phyloP scores from a whole-genome alignment of 1,284 basidiomycete genomes.

The Moesziomyces globuligerus region DNA sequence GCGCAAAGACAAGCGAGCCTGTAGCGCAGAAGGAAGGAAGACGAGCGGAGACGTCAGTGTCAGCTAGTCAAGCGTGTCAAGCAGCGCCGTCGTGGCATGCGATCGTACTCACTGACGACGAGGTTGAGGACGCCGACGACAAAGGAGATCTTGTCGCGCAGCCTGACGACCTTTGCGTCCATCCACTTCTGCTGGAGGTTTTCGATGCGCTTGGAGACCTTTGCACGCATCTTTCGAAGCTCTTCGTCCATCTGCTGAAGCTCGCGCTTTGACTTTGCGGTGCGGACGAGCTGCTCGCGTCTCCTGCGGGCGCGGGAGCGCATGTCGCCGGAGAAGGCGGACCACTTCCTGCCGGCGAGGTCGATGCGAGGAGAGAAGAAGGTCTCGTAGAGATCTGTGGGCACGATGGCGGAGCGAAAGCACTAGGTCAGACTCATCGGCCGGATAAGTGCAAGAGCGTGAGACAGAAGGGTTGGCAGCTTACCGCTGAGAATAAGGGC shows the following conservation, averaged over 20 bases:
- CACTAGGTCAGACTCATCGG: too few relatives aligned
- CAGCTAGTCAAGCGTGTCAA: too few relatives aligned
- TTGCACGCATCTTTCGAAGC: conserved; percentile 79
- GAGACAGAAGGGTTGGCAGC: background rate
- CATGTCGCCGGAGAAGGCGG: conserved; percentile 83
- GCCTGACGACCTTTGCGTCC: conserved; percentile 85
- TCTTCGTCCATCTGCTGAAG: conserved; percentile 80
- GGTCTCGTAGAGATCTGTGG: conserved; percentile 73
- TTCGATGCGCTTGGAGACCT: conserved; percentile 79
- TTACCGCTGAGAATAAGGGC: conserved; percentile 27
- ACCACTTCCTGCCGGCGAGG: conserved; percentile 83
- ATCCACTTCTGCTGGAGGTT: conserved; percentile 80
- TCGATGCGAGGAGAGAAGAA: conserved; percentile 90
- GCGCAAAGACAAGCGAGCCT: conserved; percentile 80
- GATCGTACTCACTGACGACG: conserved; percentile 22
- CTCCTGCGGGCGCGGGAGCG: conserved; percentile 74
- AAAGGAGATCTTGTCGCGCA: conserved; percentile 74
- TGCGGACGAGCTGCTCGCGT: conserved; percentile 75
- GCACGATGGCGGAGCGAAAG: too few relatives aligned
- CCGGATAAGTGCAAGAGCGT: too few relatives aligned
- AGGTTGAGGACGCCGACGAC: conserved; percentile 79
- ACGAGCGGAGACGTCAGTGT: too few relatives aligned
- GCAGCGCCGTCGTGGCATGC: background rate
- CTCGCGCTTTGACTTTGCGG: conserved; percentile 72
- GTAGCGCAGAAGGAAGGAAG: too few relatives aligned